phyloP scores from a whole-genome alignment of 2,329 filamentous ascomycete species.

The Trichoderma breve region DNA sequence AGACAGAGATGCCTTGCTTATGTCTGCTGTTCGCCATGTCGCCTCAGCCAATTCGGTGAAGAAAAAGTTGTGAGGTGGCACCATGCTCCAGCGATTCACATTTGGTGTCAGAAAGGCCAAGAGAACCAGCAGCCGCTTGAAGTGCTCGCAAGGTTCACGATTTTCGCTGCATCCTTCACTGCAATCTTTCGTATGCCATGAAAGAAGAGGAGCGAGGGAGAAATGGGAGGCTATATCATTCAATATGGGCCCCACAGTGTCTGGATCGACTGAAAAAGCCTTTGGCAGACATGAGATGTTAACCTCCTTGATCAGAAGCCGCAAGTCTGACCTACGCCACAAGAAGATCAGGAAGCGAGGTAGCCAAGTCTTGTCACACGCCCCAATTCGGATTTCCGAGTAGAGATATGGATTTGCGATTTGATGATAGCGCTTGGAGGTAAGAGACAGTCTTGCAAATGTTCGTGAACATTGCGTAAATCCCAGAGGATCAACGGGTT shows the following conservation, averaged over 20 bases:
- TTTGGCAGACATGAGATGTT: neutral
- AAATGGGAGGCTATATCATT: neutral
- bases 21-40: neutral
- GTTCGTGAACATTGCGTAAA: conserved; percentile 18
- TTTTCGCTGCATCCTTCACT: neutral
- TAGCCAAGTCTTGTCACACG: neutral
- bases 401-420: neutral
- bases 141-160: neutral
- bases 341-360: neutral
- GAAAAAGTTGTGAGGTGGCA: neutral
- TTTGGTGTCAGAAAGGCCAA: neutral
- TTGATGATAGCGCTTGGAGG: neutral
- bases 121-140: neutral
- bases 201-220: neutral
- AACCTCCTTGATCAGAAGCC: neutral
- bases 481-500: neutral
- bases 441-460: neutral
- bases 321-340: neutral
- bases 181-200: neutral
- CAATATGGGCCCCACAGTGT: neutral
- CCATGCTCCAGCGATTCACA: neutral
- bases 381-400: neutral
- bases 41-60: neutral
- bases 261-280: neutral
- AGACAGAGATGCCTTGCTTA: neutral